Percentiles rank a stretch among this genome's conserved stretches.
Conservation (phyloP, 805 yeast species). For the Saitoella complicata region DNA sequence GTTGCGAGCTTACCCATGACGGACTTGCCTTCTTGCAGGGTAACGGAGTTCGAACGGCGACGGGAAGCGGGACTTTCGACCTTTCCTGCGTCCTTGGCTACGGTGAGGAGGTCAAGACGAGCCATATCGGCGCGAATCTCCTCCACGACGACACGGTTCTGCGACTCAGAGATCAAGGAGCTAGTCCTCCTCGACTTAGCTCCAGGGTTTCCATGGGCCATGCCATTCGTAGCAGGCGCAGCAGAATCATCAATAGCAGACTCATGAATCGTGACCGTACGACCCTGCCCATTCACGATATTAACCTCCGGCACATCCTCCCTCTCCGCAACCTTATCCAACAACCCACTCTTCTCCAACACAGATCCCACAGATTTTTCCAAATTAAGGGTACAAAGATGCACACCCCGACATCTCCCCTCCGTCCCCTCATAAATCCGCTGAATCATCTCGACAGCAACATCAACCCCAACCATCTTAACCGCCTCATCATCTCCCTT, state of each 20-base stretch:
- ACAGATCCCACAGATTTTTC: slow-evolving; percentile 86
- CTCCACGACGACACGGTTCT: too few species aligned
- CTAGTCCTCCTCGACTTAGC: too few species aligned
- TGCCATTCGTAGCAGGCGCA: slow-evolving; percentile 1
- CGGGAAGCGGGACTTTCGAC: too few species aligned
- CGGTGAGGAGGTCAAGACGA: too few species aligned
- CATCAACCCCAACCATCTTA: slow-evolving; percentile 65
- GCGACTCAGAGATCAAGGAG: too few species aligned
- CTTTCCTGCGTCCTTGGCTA: too few species aligned
- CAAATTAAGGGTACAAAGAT: slow-evolving; percentile 80
- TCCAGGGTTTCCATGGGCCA: too few species aligned
- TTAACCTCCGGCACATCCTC: slow-evolving; percentile 22
- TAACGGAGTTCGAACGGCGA: too few species aligned
- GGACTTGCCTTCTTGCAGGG: slow-evolving; percentile 47
- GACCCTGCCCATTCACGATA: slow-evolving; percentile 22
- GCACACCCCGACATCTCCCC: slow-evolving; percentile 62
- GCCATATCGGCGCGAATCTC: too few species aligned
- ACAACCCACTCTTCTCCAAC: slow-evolving; percentile 42
- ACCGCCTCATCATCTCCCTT: slow-evolving; percentile 61
- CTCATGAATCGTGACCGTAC: slow-evolving; percentile 10
- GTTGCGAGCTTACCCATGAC: slow-evolving; percentile 46
- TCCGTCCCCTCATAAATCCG: slow-evolving; percentile 36
- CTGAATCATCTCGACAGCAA: slow-evolving; percentile 47
- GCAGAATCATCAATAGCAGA: slow-evolving; percentile 18
- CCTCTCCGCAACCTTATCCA: slow-evolving; percentile 19